phyloP scores from a whole-genome alignment of 140 eudicot genomes.

The Ambrosia hybrid region DNA sequence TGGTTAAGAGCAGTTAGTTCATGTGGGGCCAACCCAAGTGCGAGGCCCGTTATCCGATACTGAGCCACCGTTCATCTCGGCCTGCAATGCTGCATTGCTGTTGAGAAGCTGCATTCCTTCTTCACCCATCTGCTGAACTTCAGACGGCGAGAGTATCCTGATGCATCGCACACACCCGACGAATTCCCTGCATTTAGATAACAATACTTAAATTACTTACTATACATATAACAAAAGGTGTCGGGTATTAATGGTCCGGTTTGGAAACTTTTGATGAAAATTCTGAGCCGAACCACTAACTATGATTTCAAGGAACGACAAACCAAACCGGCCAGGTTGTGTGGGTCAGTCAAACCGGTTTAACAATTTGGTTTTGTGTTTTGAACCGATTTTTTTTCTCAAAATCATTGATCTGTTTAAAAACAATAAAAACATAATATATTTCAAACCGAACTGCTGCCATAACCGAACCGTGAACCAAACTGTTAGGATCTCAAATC shows the following conservation, averaged over 20 bases:
- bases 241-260: background rate
- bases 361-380: background rate
- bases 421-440: no score
- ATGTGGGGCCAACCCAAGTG: constrained; percentile 35
- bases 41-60: constrained; percentile 27
- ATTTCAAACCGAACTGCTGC: no score
- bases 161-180: constrained; percentile 90
- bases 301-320: background rate
- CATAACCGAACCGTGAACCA: background rate
- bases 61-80: constrained; percentile 33
- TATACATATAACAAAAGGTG: background rate
- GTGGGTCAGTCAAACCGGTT: background rate
- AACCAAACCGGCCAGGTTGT: background rate
- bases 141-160: constrained; percentile 84
- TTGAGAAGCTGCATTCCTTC: constrained; percentile 97
- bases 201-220: background rate
- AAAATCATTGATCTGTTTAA: no score
- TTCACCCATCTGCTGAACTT: constrained; percentile 97
- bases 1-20: background rate
- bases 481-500: background rate
- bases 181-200: constrained; percentile 62
- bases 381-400: no score
- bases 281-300: background rate
- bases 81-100: constrained; percentile 53
- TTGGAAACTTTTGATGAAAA: background rate